Evolutionary conservation across 768 basidiomycete genomes (phyloP).

Genomic region (Lactarius tabidus): DNA sequence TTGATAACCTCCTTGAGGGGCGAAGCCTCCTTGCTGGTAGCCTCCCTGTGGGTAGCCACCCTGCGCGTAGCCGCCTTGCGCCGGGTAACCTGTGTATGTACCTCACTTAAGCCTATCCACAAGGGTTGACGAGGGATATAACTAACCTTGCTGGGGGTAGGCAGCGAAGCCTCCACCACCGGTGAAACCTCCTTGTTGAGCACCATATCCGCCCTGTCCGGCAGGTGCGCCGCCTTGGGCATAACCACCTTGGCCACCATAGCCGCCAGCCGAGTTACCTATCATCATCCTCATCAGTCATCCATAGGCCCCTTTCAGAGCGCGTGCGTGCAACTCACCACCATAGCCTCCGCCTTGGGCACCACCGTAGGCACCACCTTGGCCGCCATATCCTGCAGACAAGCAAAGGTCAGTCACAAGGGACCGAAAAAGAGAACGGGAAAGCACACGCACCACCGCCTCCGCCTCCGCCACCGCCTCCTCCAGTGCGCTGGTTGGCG

Average conservation of each 20-base stretch:
- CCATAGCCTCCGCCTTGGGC: constrained; percentile 34
- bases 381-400: constrained; percentile 31
- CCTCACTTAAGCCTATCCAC: neutral
- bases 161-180: constrained; percentile 21
- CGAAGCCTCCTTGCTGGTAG: constrained; percentile 19
- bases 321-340: constrained; percentile 1
- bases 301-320: neutral
- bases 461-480: constrained; percentile 32
- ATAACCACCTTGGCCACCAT: constrained; percentile 27
- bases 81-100: constrained; percentile 1
- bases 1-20: constrained; percentile 5
- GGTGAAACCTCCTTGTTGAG: constrained; percentile 25
- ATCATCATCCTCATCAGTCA: neutral
- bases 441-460: constrained; percentile 40
- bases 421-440: neutral
- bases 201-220: constrained; percentile 28
- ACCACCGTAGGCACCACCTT: constrained; percentile 34
- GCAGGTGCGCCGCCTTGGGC: constrained; percentile 29
- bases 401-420: too few species aligned
- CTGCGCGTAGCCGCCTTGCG: constrained; percentile 2
- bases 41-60: constrained; percentile 4
- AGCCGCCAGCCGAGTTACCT: constrained; percentile 31
- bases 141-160: constrained; percentile 13
- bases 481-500: constrained; percentile 63
- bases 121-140: neutral